Evolutionary conservation across 1,284 basidiomycete species (phyloP).

Genomic region (Golubevia pallescens): DNA sequence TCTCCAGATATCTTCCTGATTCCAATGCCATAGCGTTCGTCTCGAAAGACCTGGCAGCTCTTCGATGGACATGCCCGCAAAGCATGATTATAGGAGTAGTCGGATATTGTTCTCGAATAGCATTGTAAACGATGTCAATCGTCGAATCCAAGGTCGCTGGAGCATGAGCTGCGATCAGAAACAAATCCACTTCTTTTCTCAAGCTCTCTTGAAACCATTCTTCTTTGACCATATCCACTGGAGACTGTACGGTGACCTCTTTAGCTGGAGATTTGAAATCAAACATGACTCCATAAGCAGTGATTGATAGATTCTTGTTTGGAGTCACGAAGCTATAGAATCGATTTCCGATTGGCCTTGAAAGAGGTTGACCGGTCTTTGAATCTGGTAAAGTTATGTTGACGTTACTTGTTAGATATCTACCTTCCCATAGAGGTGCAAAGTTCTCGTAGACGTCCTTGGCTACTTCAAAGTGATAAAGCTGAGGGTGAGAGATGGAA

Average conservation of each 20-base stretch:
- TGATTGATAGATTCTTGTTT: slow-evolving; percentile 37
- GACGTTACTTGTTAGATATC: slow-evolving; percentile 58
- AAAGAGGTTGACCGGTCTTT: slow-evolving; percentile 16
- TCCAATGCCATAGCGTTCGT: slow-evolving; percentile 46
- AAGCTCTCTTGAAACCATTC: slow-evolving; percentile 49
- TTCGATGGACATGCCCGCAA: slow-evolving; percentile 6
- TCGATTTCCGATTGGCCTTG: slow-evolving; percentile 46
- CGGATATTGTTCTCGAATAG: slow-evolving; percentile 49
- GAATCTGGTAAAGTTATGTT: slow-evolving; percentile 38
- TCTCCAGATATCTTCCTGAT: slow-evolving; percentile 58
- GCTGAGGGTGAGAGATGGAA: not conserved
- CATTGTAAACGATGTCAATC: slow-evolving; percentile 41
- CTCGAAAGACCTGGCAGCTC: not conserved
- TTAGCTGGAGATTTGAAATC: slow-evolving; percentile 47
- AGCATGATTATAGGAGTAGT: slow-evolving; percentile 46
- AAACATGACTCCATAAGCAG: slow-evolving; percentile 55
- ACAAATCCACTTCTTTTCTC: slow-evolving; percentile 42
- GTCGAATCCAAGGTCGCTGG: slow-evolving; percentile 44
- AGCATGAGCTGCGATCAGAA: slow-evolving; percentile 58
- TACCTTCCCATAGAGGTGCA: slow-evolving; percentile 37
- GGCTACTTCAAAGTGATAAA: slow-evolving; percentile 54
- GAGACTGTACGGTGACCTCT: slow-evolving; percentile 46
- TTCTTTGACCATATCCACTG: slow-evolving; percentile 49
- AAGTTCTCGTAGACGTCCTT: slow-evolving; percentile 55
- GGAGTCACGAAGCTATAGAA: slow-evolving; percentile 40